Evolutionary conservation across 2,329 filamentous ascomycete genomes (phyloP).

Genomic region (Sporothrix brasiliensis): DNA sequence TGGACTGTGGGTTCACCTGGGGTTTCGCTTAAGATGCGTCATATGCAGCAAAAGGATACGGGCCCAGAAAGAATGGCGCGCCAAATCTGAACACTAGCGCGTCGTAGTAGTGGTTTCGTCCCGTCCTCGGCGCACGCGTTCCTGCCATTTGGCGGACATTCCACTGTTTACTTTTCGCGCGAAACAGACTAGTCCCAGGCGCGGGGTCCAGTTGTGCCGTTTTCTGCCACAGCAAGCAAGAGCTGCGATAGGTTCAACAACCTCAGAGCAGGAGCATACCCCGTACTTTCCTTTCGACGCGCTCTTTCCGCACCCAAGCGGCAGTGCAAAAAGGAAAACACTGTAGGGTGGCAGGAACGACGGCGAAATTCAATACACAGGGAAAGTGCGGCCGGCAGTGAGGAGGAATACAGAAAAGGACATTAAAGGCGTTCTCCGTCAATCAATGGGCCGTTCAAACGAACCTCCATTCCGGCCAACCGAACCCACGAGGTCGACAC

Average conservation of each 20-base stretch:
- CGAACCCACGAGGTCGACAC: conserved; percentile 21
- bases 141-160: neutral
- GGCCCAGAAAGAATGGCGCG: neutral
- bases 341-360: neutral
- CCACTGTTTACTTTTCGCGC: conserved; percentile 33
- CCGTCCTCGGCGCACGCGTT: conserved; percentile 25
- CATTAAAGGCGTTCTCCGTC: conserved; percentile 17
- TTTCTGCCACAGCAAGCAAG: conserved; percentile 15
- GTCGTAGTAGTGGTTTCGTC: conserved; percentile 18
- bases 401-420: neutral
- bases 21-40: neutral
- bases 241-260: conserved; percentile 15
- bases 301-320: conserved; percentile 24
- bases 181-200: conserved; percentile 19
- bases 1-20: neutral
- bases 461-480: conserved; percentile 22
- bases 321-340: neutral
- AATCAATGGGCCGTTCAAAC: neutral
- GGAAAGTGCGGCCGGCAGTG: conserved; percentile 3
- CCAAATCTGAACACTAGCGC: conserved; percentile 1
- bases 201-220: conserved; percentile 1
- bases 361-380: neutral
- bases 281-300: conserved; percentile 27
- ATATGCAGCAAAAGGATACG: neutral
- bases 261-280: neutral